These are phyloP conservation scores for Pseudonitzschia pungens DNA, from an alignment of 108 stramenopile genomes.

Conservation along the genomic window DNA sequence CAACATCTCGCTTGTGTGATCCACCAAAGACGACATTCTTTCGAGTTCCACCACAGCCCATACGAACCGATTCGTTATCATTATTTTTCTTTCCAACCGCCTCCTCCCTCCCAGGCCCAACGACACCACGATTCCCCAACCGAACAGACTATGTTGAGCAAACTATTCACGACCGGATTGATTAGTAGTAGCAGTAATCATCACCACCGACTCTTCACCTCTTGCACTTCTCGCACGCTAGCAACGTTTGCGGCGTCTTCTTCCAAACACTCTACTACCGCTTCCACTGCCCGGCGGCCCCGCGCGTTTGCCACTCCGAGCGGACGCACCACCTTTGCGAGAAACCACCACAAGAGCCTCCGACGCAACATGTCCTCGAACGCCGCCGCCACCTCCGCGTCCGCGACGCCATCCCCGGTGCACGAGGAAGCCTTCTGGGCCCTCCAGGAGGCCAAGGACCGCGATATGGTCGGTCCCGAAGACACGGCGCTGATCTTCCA, in stretches of 20 bases:
- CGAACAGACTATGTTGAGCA: slow-evolving; percentile 5
- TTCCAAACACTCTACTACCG: background rate
- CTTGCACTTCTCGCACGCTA: background rate
- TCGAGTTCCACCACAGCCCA: too few relatives aligned
- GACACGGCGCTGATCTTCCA: slow-evolving; percentile 8
- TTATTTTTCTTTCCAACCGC: background rate
- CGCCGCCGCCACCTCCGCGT: background rate
- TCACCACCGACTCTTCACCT: background rate
- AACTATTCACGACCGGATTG: slow-evolving; percentile 2
- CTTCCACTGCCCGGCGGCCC: background rate
- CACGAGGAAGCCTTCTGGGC: slow-evolving; percentile 12
- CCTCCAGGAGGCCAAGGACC: slow-evolving; percentile 9
- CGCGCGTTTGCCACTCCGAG: background rate
- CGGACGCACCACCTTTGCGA: background rate
- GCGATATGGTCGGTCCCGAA: slow-evolving; percentile 7
- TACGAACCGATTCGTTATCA: too few relatives aligned
- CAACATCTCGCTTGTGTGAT: too few relatives aligned
- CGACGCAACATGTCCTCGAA: background rate
- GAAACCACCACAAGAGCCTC: background rate
- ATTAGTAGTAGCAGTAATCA: background rate
- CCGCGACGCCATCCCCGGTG: background rate
- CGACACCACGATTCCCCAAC: background rate
- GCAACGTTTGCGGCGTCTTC: background rate
- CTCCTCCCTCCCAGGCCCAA: background rate
- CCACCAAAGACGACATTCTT: too few relatives aligned